Base-by-base conservation (phyloP, 2,329 filamentous ascomycete genomes). In the Onygena corvina region DNA sequence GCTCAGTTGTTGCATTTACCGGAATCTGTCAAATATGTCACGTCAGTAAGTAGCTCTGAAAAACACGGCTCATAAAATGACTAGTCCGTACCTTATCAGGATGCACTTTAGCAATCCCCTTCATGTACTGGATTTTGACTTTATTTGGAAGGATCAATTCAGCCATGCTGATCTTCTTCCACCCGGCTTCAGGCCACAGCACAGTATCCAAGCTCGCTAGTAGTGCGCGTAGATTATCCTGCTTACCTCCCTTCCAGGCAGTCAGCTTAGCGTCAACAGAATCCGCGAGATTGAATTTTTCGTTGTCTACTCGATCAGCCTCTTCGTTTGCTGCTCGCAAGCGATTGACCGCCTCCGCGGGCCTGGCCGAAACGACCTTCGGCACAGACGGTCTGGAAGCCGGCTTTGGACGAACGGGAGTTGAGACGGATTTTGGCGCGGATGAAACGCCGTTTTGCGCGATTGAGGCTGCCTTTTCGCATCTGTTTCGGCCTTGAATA, bases 41-140 rank as follows among this genome's bases (percentile, higher is more conserved):
- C 12, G 18, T 48, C 9, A 46, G 23, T 3, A 16, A 23, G 25
- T n/a, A 31, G 11, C n/a, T 49, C 16, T 34, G 42, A 18, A 46
- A 11, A 47, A 20, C 7, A 18, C 3, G 38, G 7, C 16, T 18
- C 8, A 50, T 31, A 6, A 21, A 27, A 21, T 48, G 12, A 52
- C 52, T 52, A 14, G 53, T 57, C 67, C 79, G 68, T 74, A 95
- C 92, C 83, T 98, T 98, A 67, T 98, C 92, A 53, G 92, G 92
- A 75, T 98, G 92, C 58, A 92, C 92, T 75, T 95, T 96, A 8
- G 83, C 86, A 75, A 98, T 96, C 4, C 90, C 92, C 77, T 94
- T 95, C 92, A 98, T 96, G 64, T 98, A 98, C 52, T 85, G 75
- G 56, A 98, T 83, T 77, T 98, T 98, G 65, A 96, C 92, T 74